These are phyloP conservation scores for Haberlea rhodopensis DNA, from an alignment of 257 asterid genomes.

Conservation along the genomic window DNA sequence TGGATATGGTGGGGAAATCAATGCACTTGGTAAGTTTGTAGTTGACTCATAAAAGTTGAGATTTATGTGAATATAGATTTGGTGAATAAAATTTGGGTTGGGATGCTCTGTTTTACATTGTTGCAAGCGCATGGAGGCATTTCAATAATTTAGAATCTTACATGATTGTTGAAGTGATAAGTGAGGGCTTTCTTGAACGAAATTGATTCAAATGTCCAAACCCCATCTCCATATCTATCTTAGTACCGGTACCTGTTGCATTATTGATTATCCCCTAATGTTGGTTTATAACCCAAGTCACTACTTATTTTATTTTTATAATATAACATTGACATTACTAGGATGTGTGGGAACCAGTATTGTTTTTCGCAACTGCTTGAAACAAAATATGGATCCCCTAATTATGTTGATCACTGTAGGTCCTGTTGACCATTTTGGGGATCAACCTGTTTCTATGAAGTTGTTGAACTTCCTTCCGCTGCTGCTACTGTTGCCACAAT, in stretches of 20 bases:
- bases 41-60: neutral
- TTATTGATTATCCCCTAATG: neutral
- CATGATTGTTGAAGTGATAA: slow-evolving; percentile 10
- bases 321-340: neutral
- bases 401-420: neutral
- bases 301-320: neutral
- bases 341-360: neutral
- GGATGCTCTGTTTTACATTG: neutral
- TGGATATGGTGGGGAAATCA: slow-evolving; percentile 95
- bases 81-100: slow-evolving; percentile 15
- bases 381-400: neutral
- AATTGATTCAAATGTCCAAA: neutral
- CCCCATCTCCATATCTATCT: neutral
- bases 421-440: neutral
- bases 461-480: neutral
- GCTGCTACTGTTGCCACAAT: neutral
- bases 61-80: slow-evolving; percentile 9
- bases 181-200: neutral
- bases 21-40: slow-evolving; percentile 76
- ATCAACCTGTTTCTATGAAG: neutral
- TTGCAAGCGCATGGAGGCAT: neutral
- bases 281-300: neutral
- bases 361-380: neutral
- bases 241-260: neutral
- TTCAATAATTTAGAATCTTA: neutral